Percentiles rank a stretch among this genome's conserved stretches.
Evolutionary conservation across 345 rosid species (phyloP).

Genomic region (Aethionema arabicum): DNA sequence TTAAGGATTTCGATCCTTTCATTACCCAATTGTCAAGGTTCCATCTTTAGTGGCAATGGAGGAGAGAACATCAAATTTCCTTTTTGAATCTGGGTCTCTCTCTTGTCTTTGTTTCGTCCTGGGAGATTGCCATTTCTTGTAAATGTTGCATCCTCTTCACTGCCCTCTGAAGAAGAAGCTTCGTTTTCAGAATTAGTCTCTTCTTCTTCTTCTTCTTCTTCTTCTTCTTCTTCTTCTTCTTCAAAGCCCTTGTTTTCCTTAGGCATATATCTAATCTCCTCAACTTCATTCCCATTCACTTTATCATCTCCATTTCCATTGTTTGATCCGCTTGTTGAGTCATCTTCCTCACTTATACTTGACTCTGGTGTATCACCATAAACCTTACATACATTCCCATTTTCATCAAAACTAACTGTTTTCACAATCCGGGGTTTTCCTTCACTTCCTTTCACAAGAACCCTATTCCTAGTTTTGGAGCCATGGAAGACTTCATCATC

Average conservation of each 20-base stretch:
- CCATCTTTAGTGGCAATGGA: constrained; percentile 73
- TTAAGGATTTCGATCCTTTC: constrained; percentile 5
- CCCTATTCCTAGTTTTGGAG: constrained; percentile 20
- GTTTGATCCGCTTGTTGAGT: constrained; percentile 40
- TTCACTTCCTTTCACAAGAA: constrained; percentile 29
- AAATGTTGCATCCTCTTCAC: constrained; percentile 31
- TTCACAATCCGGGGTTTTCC: constrained; percentile 20
- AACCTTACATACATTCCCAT: constrained; percentile 33
- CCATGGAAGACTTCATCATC: background rate
- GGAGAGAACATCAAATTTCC: constrained; percentile 51
- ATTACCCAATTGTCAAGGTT: constrained; percentile 41
- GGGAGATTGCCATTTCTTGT: constrained; percentile 11
- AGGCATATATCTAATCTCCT: constrained; percentile 36
- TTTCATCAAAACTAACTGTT: constrained; percentile 25
- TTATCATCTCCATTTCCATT: constrained; percentile 38
- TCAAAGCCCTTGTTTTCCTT: constrained; percentile 32
- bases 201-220: too few species aligned
- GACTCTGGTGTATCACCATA: constrained; percentile 41
- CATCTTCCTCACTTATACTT: constrained; percentile 41
- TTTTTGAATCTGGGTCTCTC: constrained; percentile 31
- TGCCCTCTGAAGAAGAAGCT: constrained; percentile 35
- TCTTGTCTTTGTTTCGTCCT: constrained; percentile 23
- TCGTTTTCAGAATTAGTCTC: constrained; percentile 28
- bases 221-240: constrained; percentile 27
- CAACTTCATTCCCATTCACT: constrained; percentile 21